Evolutionary conservation across 495 filamentous ascomycete species (phyloP).

Genomic region (Cairneyella variabilis): DNA sequence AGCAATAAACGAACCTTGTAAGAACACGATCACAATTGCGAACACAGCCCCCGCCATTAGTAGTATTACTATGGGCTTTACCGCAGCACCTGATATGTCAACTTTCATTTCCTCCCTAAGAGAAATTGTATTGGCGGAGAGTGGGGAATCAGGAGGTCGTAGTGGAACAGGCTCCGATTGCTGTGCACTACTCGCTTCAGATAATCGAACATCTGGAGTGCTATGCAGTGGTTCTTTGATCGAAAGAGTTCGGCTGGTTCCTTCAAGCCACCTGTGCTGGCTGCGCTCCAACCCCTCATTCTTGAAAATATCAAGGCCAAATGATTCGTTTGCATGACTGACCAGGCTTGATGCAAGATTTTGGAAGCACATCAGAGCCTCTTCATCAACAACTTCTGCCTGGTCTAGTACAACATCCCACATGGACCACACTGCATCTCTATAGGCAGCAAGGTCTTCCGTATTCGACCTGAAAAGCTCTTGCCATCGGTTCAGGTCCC

Average conservation of each 20-base stretch:
- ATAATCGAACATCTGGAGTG: neutral
- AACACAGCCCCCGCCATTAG: conserved; percentile 10
- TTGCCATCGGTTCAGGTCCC: conserved; percentile 3
- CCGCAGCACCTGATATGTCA: neutral
- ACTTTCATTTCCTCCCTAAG: neutral
- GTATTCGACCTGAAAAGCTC: neutral
- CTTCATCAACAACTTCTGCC: neutral
- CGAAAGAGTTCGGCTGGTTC: neutral
- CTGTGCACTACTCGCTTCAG: neutral
- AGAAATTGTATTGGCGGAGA: neutral
- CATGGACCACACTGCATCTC: conserved; percentile 4
- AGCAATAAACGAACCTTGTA: conserved; percentile 1
- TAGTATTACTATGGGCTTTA: conserved; percentile 3
- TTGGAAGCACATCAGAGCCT: conserved; percentile 1
- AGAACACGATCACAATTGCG: conserved; percentile 11
- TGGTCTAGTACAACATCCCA: conserved; percentile 3
- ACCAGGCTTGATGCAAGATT: conserved; percentile 4
- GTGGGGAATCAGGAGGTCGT: no score
- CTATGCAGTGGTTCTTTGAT: neutral
- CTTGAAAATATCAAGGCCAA: neutral
- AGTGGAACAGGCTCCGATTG: neutral
- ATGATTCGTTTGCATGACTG: neutral
- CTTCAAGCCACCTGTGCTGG: neutral
- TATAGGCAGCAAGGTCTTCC: conserved; percentile 4
- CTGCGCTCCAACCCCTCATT: neutral